Percentiles rank a stretch among this genome's conserved stretches.
phyloP scores from a whole-genome alignment of 192 early-diverging fungal genomes.

The Coemansia sp. region DNA sequence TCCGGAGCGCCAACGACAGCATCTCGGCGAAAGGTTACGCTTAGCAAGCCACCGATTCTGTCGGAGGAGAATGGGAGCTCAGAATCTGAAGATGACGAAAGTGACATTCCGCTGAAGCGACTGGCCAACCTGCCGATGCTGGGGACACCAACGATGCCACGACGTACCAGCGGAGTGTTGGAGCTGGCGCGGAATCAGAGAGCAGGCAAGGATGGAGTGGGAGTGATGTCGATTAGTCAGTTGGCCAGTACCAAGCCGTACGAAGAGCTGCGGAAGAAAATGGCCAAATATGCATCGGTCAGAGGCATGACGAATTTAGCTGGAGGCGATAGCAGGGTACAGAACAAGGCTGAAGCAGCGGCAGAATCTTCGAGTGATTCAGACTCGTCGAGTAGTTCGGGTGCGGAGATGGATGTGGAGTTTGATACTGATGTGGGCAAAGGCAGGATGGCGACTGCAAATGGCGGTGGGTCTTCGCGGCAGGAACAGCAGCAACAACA shows the following conservation, averaged over 20 bases:
- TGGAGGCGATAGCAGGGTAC: background rate
- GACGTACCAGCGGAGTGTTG: slow-evolving; percentile 16
- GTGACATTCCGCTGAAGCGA: slow-evolving; percentile 12
- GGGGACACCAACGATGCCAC: slow-evolving; percentile 13
- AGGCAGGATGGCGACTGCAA: background rate
- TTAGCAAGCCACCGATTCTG: slow-evolving; percentile 15
- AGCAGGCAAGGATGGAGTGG: slow-evolving; percentile 16
- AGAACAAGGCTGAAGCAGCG: background rate
- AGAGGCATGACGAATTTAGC: background rate
- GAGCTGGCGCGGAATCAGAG: slow-evolving; percentile 26
- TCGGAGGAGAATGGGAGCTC: slow-evolving; percentile 12
- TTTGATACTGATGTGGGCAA: background rate
- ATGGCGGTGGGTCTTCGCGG: background rate
- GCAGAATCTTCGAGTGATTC: slow-evolving; percentile 11
- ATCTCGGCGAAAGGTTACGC: slow-evolving; percentile 25
- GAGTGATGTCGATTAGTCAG: slow-evolving; percentile 42
- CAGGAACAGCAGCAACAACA: no score
- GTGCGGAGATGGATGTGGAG: slow-evolving; percentile 1
- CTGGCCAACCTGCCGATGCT: slow-evolving; percentile 33
- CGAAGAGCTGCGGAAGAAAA: slow-evolving; percentile 42
- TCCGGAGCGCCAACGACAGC: background rate
- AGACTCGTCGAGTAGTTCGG: slow-evolving; percentile 12
- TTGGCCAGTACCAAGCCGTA: slow-evolving; percentile 42
- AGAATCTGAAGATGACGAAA: slow-evolving; percentile 13
- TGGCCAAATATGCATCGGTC: slow-evolving; percentile 24